Evolutionary conservation across 352 stramenopile genomes (phyloP).

Genomic region (Blastocystis sp.): DNA sequence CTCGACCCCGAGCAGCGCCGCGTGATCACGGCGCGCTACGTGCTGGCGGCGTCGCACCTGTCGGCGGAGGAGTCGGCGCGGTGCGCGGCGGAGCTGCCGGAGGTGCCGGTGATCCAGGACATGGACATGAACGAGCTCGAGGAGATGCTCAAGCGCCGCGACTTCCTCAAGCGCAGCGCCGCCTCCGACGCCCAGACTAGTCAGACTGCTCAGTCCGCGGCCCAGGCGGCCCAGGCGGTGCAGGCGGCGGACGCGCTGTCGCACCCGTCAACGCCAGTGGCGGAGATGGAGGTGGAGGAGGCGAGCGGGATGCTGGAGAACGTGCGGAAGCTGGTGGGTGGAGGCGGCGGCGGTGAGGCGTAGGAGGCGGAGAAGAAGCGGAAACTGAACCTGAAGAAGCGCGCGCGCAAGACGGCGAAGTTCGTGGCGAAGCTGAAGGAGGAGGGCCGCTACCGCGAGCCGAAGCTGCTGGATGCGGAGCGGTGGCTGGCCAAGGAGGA

Average conservation of each 20-base stretch:
- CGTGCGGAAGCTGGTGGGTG: conserved; percentile 40
- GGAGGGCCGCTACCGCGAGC: conserved; percentile 50
- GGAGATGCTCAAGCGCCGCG: conserved; percentile 38
- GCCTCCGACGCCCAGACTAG: background rate
- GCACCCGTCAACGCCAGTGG: conserved; percentile 3
- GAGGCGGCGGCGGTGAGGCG: background rate
- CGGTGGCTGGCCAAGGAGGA: conserved; percentile 67
- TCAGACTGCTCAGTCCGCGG: too few relatives aligned
- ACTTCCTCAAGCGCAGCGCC: conserved; percentile 35
- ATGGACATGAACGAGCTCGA: conserved; percentile 55
- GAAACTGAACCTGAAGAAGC: conserved; percentile 53
- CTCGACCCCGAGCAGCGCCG: conserved; percentile 25
- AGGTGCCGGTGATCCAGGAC: conserved; percentile 36
- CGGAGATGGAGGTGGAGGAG: conserved; percentile 1
- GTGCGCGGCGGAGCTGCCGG: conserved; percentile 6
- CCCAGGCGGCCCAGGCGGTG: too few relatives aligned
- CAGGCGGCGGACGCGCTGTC: background rate
- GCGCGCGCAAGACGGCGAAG: conserved; percentile 43
- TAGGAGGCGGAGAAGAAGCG: conserved; percentile 65
- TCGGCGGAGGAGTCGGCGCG: conserved; percentile 9
- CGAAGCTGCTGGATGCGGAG: conserved; percentile 35
- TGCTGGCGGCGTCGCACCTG: conserved; percentile 29
- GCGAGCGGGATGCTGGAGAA: conserved; percentile 3
- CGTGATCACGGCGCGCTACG: background rate
- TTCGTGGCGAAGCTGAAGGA: conserved; percentile 49